Percentiles rank a stretch among this genome's conserved stretches.
These are phyloP conservation scores for Dissophora globulifera DNA, from an alignment of 192 early-diverging fungal species.

Conservation along the genomic window DNA sequence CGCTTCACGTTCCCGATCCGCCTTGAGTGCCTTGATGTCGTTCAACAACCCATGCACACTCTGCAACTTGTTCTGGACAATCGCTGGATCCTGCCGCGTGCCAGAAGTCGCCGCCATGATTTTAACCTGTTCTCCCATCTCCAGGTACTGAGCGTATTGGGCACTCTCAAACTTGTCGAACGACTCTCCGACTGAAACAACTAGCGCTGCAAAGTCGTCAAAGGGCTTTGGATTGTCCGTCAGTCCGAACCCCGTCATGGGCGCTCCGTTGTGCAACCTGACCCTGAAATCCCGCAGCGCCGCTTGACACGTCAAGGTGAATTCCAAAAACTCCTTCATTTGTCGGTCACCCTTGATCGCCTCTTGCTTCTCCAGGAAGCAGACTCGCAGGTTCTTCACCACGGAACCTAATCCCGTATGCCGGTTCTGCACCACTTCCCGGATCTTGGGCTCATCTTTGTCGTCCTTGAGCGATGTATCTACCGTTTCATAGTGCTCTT, in stretches of 20 bases:
- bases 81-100: slow-evolving; percentile 27
- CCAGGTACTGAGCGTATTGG: neutral
- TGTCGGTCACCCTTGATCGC: slow-evolving; percentile 42
- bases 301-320: slow-evolving; percentile 29
- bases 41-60: slow-evolving; percentile 2
- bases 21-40: slow-evolving; percentile 12
- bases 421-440: slow-evolving; percentile 16
- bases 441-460: neutral
- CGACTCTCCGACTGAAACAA: neutral
- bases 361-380: slow-evolving; percentile 34
- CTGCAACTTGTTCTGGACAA: slow-evolving; percentile 31
- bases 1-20: slow-evolving; percentile 33
- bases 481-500: neutral
- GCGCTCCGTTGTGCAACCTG: slow-evolving; percentile 11
- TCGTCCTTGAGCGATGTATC: slow-evolving; percentile 9
- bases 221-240: slow-evolving; percentile 24
- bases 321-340: slow-evolving; percentile 38
- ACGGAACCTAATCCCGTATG: slow-evolving; percentile 20
- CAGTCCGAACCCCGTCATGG: slow-evolving; percentile 37
- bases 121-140: slow-evolving; percentile 14
- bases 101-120: slow-evolving; percentile 26
- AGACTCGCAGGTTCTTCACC: slow-evolving; percentile 25
- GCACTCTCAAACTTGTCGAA: slow-evolving; percentile 18
- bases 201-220: slow-evolving; percentile 16
- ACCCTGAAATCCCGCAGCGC: slow-evolving; percentile 12